These are phyloP conservation scores for Aspergillus sp. DNA, from an alignment of 2,329 filamentous ascomycete genomes.

Conservation along the genomic window DNA sequence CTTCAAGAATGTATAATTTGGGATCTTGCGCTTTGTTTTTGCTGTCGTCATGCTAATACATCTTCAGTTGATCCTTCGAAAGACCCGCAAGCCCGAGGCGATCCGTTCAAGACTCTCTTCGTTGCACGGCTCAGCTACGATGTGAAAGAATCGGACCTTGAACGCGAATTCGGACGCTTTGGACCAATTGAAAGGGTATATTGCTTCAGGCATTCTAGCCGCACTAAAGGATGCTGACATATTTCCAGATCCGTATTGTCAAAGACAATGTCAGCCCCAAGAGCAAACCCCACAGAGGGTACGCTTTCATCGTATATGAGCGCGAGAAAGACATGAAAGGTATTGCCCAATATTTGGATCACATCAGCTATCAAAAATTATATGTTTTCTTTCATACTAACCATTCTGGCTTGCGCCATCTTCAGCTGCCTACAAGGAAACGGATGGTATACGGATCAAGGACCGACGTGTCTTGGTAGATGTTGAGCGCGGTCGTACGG, in stretches of 20 bases:
- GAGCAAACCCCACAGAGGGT: conserved; percentile 76
- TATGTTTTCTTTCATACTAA: conserved; percentile 23
- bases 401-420: conserved; percentile 13
- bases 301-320: conserved; percentile 95
- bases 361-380: background rate
- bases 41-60: conserved; percentile 1
- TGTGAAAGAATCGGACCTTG: conserved; percentile 79
- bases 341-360: conserved; percentile 42
- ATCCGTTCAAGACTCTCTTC: conserved; percentile 92
- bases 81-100: conserved; percentile 82
- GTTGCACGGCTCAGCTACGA: conserved; percentile 86
- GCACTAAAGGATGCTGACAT: conserved; percentile 11
- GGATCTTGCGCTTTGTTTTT: background rate
- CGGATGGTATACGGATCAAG: conserved; percentile 85
- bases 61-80: conserved; percentile 67
- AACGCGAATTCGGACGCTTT: conserved; percentile 87
- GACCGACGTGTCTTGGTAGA: conserved; percentile 89
- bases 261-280: conserved; percentile 61
- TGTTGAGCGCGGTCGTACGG: conserved; percentile 90
- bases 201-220: background rate
- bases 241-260: conserved; percentile 71
- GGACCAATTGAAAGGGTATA: conserved; percentile 87
- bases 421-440: conserved; percentile 82
- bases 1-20: conserved; percentile 55
- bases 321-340: conserved; percentile 99